Base-by-base conservation (phyloP, 2,329 filamentous ascomycete species). In the Aschersonia sp. region DNA sequence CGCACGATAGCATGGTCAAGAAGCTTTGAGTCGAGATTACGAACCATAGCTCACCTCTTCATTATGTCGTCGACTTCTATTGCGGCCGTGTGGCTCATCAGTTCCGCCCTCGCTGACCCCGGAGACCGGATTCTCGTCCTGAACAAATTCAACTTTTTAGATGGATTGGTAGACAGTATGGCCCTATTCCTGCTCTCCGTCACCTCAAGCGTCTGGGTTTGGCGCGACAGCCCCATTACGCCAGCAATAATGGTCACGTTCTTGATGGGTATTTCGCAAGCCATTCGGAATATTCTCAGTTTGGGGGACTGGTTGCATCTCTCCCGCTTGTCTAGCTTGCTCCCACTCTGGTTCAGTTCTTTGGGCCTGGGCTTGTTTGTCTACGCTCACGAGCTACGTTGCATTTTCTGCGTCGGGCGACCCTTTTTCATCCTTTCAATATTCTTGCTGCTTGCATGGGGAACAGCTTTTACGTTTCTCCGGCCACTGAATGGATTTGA, bases 1-100 rank as follows among this genome's bases (percentile, higher is more conserved):
- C 68, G 72, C 37, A 62, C 75, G 4, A 57, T 78, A 5, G 66
- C 68, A 10, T 76, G 73, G 72, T 62, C 69, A 1, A 65, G 69
- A 41, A 73, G 70, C 0, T 68, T 69, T 5, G 71, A 67, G 51
- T 57, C 60, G 33, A 67, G 71, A 4, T 57, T 78, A n/a, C 66
- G 63, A 8, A 68, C 64, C 1, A 56, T 78, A 7, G 65, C 68
- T 5, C 58, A 59, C 2, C 63, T 75, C 2, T 54, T 76, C 5
- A 50, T 68, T 1, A 51, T 65, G 7, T 64, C 71, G 1, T 63
- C 71, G 0, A 32, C 69, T 3, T 62, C 59, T 6, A 62, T 65
- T 47, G 62, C 59, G 1, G 40, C 68, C 4, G 48, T 71, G 30
- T 68, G 66, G 58, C 41, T 67, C 12, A 53, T 57, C 2, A 57